Percentiles rank a stretch among this genome's conserved stretches.
Conservation (phyloP, 805 yeast genomes). For the Nakazawaea ernobii region DNA sequence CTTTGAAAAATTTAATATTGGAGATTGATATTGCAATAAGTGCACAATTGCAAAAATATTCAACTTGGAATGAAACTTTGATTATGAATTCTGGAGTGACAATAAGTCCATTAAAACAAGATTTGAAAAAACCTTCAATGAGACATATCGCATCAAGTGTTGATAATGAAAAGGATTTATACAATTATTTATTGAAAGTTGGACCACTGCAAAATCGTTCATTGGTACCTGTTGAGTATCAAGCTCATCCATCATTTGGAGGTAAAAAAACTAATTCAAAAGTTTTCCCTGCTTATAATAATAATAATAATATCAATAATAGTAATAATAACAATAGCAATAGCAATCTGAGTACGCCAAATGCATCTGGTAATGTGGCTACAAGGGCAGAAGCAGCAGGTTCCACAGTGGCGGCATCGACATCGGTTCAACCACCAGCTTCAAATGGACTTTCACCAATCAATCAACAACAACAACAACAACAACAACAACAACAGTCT, state of each 20-base stretch:
- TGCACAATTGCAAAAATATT: constrained; percentile 81
- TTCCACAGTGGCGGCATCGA: constrained; percentile 5
- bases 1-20: constrained; percentile 68
- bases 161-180: constrained; percentile 80
- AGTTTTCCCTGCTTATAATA: background rate
- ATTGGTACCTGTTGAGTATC: constrained; percentile 64
- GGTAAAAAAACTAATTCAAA: constrained; percentile 7
- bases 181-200: constrained; percentile 54
- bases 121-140: constrained; percentile 58
- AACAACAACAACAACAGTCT: background rate
- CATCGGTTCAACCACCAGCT: constrained; percentile 13
- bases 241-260: constrained; percentile 60
- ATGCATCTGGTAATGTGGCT: background rate
- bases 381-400: background rate
- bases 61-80: constrained; percentile 81
- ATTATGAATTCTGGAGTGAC: constrained; percentile 81
- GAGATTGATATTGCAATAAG: constrained; percentile 89
- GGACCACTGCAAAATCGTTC: constrained; percentile 29
- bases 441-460: background rate
- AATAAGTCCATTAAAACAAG: constrained; percentile 64
- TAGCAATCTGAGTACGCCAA: constrained; percentile 7
- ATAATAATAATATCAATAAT: background rate
- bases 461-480: background rate
- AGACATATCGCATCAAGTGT: constrained; percentile 68
- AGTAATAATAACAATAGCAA: background rate